A percentile compares a stretch with the other conserved stretches of the same genome.
Evolutionary conservation across 1,139 yeast genomes (phyloP).

Genomic region (Blastobotrys malaysiensis): DNA sequence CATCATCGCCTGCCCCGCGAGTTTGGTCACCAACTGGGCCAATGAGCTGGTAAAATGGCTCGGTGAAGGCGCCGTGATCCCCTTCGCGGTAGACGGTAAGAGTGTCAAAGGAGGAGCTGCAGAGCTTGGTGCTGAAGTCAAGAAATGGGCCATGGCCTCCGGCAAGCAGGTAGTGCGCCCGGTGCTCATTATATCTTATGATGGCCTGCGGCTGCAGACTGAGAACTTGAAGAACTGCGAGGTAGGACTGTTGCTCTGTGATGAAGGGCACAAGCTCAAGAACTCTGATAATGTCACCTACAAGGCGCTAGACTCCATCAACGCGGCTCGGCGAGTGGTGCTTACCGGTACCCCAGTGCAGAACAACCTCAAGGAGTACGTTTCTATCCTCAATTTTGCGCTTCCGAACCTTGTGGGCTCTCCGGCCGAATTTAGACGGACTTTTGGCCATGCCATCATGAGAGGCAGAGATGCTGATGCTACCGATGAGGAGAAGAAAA

Average conservation of each 20-base stretch:
- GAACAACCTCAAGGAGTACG: constrained; percentile 91
- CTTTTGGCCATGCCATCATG: constrained; percentile 74
- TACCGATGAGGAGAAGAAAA: constrained; percentile 65
- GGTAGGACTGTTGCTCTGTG: constrained; percentile 86
- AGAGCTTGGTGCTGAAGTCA: constrained; percentile 64
- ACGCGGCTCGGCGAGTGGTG: constrained; percentile 84
- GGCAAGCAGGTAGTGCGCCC: constrained; percentile 93
- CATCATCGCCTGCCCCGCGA: constrained; percentile 92
- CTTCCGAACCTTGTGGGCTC: constrained; percentile 92
- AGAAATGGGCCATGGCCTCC: constrained; percentile 81
- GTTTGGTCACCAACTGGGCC: constrained; percentile 95
- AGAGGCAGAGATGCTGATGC: constrained; percentile 90
- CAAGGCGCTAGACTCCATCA: constrained; percentile 75
- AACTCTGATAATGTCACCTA: constrained; percentile 94
- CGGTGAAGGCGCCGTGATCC: constrained; percentile 84
- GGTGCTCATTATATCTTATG: constrained; percentile 91
- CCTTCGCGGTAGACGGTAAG: constrained; percentile 91
- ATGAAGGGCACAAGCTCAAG: constrained; percentile 93
- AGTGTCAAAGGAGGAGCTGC: constrained; percentile 32
- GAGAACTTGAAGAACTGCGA: constrained; percentile 71
- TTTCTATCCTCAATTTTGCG: constrained; percentile 84
- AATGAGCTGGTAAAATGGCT: constrained; percentile 94
- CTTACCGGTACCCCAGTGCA: constrained; percentile 97
- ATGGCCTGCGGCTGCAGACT: constrained; percentile 83
- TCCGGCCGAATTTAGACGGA: constrained; percentile 74